Evolutionary conservation across 306 rosid genomes (phyloP), one percentile per base, ranked within the genome.

Genomic region (Vigna angularis): DNA sequence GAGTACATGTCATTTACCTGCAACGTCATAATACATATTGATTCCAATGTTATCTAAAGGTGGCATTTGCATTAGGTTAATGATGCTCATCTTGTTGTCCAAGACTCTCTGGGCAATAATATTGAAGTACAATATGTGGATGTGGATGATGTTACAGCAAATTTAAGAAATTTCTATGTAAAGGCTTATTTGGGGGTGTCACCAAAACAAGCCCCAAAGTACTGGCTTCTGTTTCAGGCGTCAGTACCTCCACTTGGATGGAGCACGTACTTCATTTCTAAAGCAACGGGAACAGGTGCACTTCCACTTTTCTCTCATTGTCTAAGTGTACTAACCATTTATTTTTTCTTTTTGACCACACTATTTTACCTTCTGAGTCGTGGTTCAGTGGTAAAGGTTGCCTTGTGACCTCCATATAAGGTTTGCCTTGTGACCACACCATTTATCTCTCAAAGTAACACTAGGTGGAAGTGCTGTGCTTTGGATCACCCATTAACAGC

Each of bases 181-280:
- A 76, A 87, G 81, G 96, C 96, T 76, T 90, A 94, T 80, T 66
- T 89, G 72, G 98, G 98, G 67, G 18, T 17, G 73, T 66, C 87
- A 47, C 75, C 91, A 48, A 77, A 85, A 51, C 70, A 87, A 61
- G 86, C 82, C 24, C 92, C 98, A 0, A 92, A 89, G 78, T 92
- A 85, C 72, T 94, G 96, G 96, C 93, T 94, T 86, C 74, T 90
- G 51, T 92, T 94, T 84, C 96, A 83, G 84, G 98, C 53, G 1
- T 85, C 96, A 28, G 88, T 94, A 40, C 93, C 86, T 9, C 94
- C 97, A 58, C 89, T 94, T 71, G 98, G 98, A 66, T 94, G 98
- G 98, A 88, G 85, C 64, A 90, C 97, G 0, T 94, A 86, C 88
- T 90, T 94, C 87, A 80, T 94, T 69, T 90, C 94, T 44, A 87